Evolutionary conservation across 768 basidiomycete genomes (phyloP).

Genomic region (Asterophora parasitica): DNA sequence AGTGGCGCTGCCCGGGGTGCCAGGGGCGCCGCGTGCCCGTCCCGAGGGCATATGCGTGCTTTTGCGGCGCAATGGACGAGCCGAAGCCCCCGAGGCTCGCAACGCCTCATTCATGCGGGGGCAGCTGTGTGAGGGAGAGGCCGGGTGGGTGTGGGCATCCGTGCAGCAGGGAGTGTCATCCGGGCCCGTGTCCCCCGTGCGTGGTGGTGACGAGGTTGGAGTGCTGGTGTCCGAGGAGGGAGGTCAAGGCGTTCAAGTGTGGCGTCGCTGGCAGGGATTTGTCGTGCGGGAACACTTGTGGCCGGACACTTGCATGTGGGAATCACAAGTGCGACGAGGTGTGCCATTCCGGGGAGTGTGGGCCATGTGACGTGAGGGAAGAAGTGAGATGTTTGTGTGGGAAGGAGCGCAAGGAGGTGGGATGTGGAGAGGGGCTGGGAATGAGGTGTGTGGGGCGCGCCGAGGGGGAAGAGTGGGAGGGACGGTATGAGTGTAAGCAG

Average conservation of each 20-base stretch:
- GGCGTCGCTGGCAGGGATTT: conserved; percentile 35
- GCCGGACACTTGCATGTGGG: conserved; percentile 53
- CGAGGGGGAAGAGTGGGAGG: conserved; percentile 57
- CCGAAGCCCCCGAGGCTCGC: conserved; percentile 67
- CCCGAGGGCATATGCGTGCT: conserved; percentile 68
- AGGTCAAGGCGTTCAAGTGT: conserved; percentile 55
- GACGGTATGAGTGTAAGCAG: conserved; percentile 52
- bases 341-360: conserved; percentile 81
- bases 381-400: conserved; percentile 78
- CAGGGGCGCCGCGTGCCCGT: conserved; percentile 69
- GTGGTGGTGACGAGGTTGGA: conserved; percentile 67
- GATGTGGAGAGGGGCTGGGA: conserved; percentile 58
- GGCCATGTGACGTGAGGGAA: conserved; percentile 53
- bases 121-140: conserved; percentile 58
- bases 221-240: conserved; percentile 75
- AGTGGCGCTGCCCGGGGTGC: conserved; percentile 95
- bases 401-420: conserved; percentile 47
- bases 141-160: conserved; percentile 67
- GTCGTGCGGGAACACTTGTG: conserved; percentile 42
- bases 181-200: conserved; percentile 96
- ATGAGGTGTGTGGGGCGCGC: conserved; percentile 32
- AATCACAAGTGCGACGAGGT: conserved; percentile 62
- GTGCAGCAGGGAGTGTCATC: conserved; percentile 85
- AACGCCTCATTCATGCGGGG: conserved; percentile 75
- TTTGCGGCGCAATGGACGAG: conserved; percentile 71